phyloP scores from a whole-genome alignment of 1,284 basidiomycete genomes.

The Cryptococcus maquisensis region DNA sequence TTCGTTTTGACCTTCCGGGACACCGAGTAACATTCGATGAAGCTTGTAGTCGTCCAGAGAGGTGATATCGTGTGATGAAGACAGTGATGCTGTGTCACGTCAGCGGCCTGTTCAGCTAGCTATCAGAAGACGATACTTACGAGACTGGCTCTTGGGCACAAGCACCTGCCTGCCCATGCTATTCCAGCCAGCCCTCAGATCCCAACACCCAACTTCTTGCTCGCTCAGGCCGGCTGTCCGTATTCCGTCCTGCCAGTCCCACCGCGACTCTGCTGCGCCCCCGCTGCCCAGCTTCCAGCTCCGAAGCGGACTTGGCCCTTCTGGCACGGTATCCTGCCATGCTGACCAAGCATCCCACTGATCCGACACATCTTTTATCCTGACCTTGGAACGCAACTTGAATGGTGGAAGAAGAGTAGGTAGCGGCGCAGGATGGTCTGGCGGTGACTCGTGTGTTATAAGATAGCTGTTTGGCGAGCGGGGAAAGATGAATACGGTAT shows the following conservation, averaged over 20 bases:
- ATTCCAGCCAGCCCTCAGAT: conserved; percentile 61
- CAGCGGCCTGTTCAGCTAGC: background rate
- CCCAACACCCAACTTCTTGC: conserved; percentile 51
- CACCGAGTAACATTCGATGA: conserved; percentile 74
- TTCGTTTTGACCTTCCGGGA: conserved; percentile 81
- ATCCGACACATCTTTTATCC: conserved; percentile 67
- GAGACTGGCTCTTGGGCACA: conserved; percentile 62
- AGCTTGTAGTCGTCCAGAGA: conserved; percentile 58
- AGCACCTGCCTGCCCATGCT: conserved; percentile 73
- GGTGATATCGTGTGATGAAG: conserved; percentile 18
- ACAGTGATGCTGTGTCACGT: conserved; percentile 16
- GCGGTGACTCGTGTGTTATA: conserved; percentile 56
- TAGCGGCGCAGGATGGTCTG: conserved; percentile 67
- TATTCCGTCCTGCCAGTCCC: conserved; percentile 29
- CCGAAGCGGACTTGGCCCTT: conserved; percentile 11
- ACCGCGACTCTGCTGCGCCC: conserved; percentile 41
- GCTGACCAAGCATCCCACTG: conserved; percentile 74
- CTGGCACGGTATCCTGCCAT: conserved; percentile 56
- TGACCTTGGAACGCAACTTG: conserved; percentile 84
- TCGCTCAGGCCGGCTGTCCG: conserved; percentile 19
- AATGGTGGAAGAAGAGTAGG: conserved; percentile 55
- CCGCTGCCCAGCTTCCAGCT: conserved; percentile 42
- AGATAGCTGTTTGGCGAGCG: conserved; percentile 42
- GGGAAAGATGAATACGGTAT: conserved; percentile 82
- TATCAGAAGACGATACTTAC: conserved; percentile 54